These are phyloP conservation scores for Gossypium herbaceum DNA, from an alignment of 345 rosid genomes.

Conservation along the genomic window DNA sequence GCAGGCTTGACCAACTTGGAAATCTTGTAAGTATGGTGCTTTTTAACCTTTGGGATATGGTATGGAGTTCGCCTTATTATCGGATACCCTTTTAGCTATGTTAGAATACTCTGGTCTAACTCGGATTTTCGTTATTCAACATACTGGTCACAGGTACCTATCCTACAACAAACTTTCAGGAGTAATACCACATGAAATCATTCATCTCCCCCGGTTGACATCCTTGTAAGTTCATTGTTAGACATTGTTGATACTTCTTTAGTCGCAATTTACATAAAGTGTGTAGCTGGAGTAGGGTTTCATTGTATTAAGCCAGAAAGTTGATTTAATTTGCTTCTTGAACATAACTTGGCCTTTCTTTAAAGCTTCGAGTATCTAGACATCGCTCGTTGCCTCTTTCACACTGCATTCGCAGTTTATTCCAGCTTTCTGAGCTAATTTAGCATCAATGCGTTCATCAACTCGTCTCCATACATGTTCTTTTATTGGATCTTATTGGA, in stretches of 20 bases:
- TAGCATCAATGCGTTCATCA: not conserved
- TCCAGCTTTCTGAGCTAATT: not conserved
- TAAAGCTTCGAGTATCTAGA: too few relatives aligned
- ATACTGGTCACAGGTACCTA: constrained; percentile 53
- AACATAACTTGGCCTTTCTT: not conserved
- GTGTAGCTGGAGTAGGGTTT: not conserved
- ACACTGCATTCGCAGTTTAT: not conserved
- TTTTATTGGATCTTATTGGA: not conserved
- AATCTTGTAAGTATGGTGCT: constrained; percentile 50
- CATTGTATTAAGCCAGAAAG: not conserved
- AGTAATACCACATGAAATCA: constrained; percentile 67
- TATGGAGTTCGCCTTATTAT: not conserved
- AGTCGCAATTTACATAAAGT: not conserved
- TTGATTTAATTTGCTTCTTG: not conserved
- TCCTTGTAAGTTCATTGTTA: constrained; percentile 40
- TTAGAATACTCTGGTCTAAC: not conserved
- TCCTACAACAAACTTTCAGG: constrained; percentile 83
- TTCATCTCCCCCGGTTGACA: constrained; percentile 68
- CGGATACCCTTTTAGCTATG: not conserved
- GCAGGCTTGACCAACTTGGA: constrained; percentile 67
- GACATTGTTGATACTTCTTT: not conserved
- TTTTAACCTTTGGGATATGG: not conserved
- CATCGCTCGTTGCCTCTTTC: too few relatives aligned
- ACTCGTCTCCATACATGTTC: not conserved
- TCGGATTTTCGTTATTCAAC: not conserved